A percentile compares a stretch with the other conserved stretches of the same genome.
These are phyloP conservation scores for Verticillium zaregamsianum DNA, from an alignment of 2,329 filamentous ascomycete species.

Conservation along the genomic window DNA sequence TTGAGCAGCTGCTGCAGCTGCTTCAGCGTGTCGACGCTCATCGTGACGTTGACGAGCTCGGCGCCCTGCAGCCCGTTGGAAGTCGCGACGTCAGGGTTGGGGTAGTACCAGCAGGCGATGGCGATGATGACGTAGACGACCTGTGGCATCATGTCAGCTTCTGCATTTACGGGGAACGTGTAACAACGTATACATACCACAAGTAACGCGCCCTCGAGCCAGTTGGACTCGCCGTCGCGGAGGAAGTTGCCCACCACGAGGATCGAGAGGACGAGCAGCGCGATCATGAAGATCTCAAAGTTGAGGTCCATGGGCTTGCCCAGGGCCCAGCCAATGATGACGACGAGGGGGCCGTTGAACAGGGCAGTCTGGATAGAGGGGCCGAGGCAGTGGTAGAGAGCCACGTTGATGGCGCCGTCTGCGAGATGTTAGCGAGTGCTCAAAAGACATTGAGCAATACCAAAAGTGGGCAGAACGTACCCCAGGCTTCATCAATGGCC, in stretches of 20 bases:
- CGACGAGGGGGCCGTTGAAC: conserved; percentile 68
- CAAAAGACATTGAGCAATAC: not conserved
- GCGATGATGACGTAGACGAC: conserved; percentile 39
- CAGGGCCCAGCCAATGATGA: conserved; percentile 68
- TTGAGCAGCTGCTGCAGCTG: conserved; percentile 20
- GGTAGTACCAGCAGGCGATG: conserved; percentile 41
- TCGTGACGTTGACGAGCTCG: conserved; percentile 20
- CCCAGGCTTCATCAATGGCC: conserved; percentile 70
- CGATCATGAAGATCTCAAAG: conserved; percentile 74
- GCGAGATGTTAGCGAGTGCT: not conserved
- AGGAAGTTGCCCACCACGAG: conserved; percentile 73
- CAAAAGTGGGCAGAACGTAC: conserved; percentile 10
- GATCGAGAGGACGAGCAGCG: conserved; percentile 68
- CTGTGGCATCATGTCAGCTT: conserved; percentile 11
- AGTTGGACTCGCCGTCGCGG: conserved; percentile 71
- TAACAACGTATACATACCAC: conserved; percentile 39
- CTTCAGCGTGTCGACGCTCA: conserved; percentile 22
- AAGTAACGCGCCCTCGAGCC: conserved; percentile 68
- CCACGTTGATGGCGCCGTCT: conserved; percentile 64
- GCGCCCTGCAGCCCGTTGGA: conserved; percentile 22
- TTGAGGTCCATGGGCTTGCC: conserved; percentile 63
- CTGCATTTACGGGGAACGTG: not conserved
- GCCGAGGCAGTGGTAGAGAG: conserved; percentile 67
- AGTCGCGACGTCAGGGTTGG: conserved; percentile 32
- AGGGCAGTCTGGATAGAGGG: conserved; percentile 73